These are phyloP conservation scores for Tuber indicum DNA, from an alignment of 495 filamentous ascomycete genomes.

Conservation along the genomic window DNA sequence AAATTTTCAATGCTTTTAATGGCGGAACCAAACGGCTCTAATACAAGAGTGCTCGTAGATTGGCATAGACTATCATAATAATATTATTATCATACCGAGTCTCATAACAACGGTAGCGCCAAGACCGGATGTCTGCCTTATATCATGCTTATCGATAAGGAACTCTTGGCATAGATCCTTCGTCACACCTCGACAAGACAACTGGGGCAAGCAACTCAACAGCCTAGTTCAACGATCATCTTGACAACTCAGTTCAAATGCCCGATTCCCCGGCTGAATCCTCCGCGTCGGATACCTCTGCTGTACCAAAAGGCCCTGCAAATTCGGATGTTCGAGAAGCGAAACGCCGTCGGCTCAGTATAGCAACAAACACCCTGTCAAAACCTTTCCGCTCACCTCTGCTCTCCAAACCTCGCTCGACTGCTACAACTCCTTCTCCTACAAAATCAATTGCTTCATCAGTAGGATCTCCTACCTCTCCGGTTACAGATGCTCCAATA, in stretches of 20 bases:
- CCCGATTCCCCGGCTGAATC: background rate
- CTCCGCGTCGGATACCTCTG: background rate
- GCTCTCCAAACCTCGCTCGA: slow-evolving; percentile 23
- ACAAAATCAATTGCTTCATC: slow-evolving; percentile 14
- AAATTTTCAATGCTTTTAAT: background rate
- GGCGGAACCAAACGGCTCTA: background rate
- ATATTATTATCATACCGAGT: background rate
- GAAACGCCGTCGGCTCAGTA: slow-evolving; percentile 31
- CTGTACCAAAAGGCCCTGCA: background rate
- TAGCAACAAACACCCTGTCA: slow-evolving; percentile 31
- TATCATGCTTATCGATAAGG: background rate
- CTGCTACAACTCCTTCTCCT: background rate
- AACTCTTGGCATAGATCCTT: background rate
- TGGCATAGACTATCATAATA: background rate
- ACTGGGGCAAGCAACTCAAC: background rate
- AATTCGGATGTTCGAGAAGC: slow-evolving; percentile 15
- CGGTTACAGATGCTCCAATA: background rate
- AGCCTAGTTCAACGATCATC: background rate
- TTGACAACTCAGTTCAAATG: background rate
- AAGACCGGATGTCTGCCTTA: background rate
- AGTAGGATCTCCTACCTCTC: background rate
- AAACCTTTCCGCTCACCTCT: slow-evolving; percentile 35
- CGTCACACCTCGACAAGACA: background rate
- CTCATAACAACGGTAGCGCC: background rate
- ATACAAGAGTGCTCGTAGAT: background rate